Conservation (phyloP, 2,329 filamentous ascomycete genomes). For the Chrysoporthe deuterocubensis region DNA sequence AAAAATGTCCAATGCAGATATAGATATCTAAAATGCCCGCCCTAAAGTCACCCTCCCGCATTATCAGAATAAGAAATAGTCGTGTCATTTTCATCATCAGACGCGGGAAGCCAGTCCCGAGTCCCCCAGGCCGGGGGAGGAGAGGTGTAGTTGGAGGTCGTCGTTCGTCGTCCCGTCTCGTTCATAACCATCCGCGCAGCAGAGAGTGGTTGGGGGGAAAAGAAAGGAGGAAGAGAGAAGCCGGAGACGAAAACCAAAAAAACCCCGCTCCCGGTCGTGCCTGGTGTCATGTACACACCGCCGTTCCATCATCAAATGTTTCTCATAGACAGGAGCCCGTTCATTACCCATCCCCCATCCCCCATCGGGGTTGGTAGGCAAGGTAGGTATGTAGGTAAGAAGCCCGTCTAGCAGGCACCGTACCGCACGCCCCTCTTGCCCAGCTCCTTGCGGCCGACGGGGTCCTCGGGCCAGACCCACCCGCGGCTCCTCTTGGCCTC, state of each 20-base stretch:
- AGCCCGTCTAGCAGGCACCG: slow-evolving; percentile 35
- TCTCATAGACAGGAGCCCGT: not conserved
- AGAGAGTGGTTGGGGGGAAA: not conserved
- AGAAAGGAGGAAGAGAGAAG: not conserved
- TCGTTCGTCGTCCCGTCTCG: not conserved
- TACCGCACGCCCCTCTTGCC: slow-evolving; percentile 68
- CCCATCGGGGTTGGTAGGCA: too few species aligned
- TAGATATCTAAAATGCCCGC: not conserved
- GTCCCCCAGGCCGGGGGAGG: not conserved
- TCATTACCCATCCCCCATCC: not conserved
- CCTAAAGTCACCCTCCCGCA: not conserved
- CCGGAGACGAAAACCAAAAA: not conserved
- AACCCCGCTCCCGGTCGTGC: not conserved
- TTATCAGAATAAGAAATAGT: slow-evolving; percentile 1
- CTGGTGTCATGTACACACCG: not conserved
- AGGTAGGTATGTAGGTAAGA: not conserved
- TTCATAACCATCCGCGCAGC: not conserved
- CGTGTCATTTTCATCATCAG: not conserved
- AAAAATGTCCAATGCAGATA: not conserved
- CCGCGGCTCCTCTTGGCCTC: slow-evolving; percentile 74
- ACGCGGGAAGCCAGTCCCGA: slow-evolving; percentile 1
- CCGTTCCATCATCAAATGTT: not conserved
- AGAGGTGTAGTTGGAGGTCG: not conserved
- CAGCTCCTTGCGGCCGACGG: slow-evolving; percentile 72
- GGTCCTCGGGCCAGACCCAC: slow-evolving; percentile 78